These are phyloP conservation scores for Chenopodium quinoa DNA, from an alignment of 148 eudicot species.

Conservation along the genomic window DNA sequence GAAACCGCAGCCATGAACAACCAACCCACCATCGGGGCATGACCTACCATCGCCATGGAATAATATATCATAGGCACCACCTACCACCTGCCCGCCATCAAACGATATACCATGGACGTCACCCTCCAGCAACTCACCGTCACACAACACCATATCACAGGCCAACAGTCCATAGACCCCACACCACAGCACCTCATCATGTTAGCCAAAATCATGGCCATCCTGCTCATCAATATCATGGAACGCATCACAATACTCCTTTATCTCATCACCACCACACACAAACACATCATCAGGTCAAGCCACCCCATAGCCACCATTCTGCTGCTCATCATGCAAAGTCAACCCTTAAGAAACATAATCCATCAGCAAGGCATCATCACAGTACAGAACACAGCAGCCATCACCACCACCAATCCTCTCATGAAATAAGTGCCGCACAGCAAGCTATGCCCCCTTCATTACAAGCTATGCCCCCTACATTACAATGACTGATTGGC, in stretches of 20 bases:
- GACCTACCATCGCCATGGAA: slow-evolving; percentile 4
- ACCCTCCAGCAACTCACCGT: slow-evolving; percentile 21
- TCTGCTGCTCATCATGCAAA: slow-evolving; percentile 7
- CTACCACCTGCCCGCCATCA: slow-evolving; percentile 3
- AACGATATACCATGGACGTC: slow-evolving; percentile 8
- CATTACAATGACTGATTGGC: background rate
- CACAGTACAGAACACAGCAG: slow-evolving; percentile 6
- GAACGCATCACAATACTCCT: background rate
- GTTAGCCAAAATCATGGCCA: slow-evolving; percentile 12
- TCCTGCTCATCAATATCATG: slow-evolving; percentile 14
- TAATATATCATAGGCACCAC: slow-evolving; percentile 4
- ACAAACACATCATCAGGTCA: slow-evolving; percentile 12
- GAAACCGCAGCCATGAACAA: slow-evolving; percentile 14
- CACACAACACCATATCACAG: slow-evolving; percentile 14
- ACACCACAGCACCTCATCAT: slow-evolving; percentile 11
- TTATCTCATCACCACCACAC: slow-evolving; percentile 12
- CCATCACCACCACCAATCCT: slow-evolving; percentile 9
- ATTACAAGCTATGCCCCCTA: background rate
- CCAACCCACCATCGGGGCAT: slow-evolving; percentile 5
- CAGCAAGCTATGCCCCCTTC: background rate
- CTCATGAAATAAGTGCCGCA: slow-evolving; percentile 7
- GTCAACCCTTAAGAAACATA: slow-evolving; percentile 19
- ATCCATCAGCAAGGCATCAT: slow-evolving; percentile 4
- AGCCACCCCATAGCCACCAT: slow-evolving; percentile 12
- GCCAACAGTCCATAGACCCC: slow-evolving; percentile 2